These are phyloP conservation scores for Theileria annulata DNA, from an alignment of 169 alveolate genomes.

Conservation along the genomic window DNA sequence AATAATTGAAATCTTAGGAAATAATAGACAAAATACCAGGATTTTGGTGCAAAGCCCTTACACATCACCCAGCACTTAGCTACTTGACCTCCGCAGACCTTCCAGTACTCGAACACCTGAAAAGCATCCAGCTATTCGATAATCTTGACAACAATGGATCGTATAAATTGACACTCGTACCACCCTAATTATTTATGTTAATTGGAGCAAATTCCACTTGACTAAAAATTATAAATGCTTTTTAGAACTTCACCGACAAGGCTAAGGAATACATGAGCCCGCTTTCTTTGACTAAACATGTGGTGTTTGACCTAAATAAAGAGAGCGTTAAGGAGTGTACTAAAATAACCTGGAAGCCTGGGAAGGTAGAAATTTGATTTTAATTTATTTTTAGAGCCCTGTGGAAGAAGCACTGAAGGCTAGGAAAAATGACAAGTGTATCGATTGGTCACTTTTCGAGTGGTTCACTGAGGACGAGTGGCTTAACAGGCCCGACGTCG, in stretches of 20 bases:
- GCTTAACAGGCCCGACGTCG: constrained; percentile 83
- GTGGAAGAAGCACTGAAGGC: constrained; percentile 64
- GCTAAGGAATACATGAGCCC: constrained; percentile 87
- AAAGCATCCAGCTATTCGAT: constrained; percentile 82
- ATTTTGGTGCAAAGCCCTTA: constrained; percentile 84
- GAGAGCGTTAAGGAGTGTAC: constrained; percentile 86
- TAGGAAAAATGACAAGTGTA: constrained; percentile 54
- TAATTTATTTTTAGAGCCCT: constrained; percentile 48
- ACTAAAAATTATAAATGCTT: neutral
- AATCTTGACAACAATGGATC: constrained; percentile 87
- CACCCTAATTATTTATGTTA: neutral
- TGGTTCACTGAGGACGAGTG: constrained; percentile 80
- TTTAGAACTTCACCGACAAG: constrained; percentile 74
- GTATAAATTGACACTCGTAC: constrained; percentile 78
- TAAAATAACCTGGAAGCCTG: constrained; percentile 83
- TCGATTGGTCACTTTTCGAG: constrained; percentile 80
- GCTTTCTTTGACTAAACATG: constrained; percentile 78
- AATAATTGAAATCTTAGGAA: constrained; percentile 27
- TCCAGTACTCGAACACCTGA: constrained; percentile 78
- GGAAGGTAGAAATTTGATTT: constrained; percentile 64
- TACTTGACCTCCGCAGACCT: constrained; percentile 83
- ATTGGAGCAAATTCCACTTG: too few relatives aligned
- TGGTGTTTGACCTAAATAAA: constrained; percentile 76
- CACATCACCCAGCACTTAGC: constrained; percentile 85
- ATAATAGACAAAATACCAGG: constrained; percentile 86